These are phyloP conservation scores for Wickerhamomyces pijperi DNA, from an alignment of 805 yeast genomes.

Conservation along the genomic window DNA sequence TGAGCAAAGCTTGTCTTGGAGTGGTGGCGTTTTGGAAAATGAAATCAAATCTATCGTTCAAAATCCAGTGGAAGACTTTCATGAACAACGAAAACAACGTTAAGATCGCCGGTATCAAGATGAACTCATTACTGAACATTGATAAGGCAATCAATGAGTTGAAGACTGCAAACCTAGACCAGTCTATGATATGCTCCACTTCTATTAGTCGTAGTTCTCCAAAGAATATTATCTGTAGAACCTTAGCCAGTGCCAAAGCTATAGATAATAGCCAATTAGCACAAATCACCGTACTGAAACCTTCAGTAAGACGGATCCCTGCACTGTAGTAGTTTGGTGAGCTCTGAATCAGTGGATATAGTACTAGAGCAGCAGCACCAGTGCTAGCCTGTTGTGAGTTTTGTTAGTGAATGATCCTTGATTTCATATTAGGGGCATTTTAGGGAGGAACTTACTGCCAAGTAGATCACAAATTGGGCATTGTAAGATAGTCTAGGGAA, in stretches of 20 bases:
- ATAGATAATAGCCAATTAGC: slow-evolving; percentile 33
- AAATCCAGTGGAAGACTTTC: slow-evolving; percentile 71
- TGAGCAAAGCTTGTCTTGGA: slow-evolving; percentile 22
- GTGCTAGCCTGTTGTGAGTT: slow-evolving; percentile 21
- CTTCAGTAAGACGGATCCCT: slow-evolving; percentile 41
- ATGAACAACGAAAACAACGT: slow-evolving; percentile 33
- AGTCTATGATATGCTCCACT: slow-evolving; percentile 59
- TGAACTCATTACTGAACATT: slow-evolving; percentile 36
- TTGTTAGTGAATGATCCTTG: slow-evolving; percentile 2
- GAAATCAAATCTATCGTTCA: slow-evolving; percentile 35
- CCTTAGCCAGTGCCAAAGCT: slow-evolving; percentile 29
- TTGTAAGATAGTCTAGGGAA: slow-evolving; percentile 8
- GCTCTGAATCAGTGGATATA: slow-evolving; percentile 25
- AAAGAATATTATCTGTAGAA: slow-evolving; percentile 45
- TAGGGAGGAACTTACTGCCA: slow-evolving; percentile 4
- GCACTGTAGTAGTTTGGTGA: slow-evolving; percentile 32
- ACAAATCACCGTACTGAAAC: slow-evolving; percentile 30
- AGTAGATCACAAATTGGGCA: slow-evolving; percentile 11
- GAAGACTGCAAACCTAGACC: slow-evolving; percentile 53
- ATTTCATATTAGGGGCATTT: neutral
- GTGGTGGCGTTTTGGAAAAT: slow-evolving; percentile 32
- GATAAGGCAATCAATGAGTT: slow-evolving; percentile 49
- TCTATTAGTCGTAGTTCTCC: slow-evolving; percentile 72
- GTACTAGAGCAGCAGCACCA: slow-evolving; percentile 23
- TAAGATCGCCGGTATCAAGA: slow-evolving; percentile 31